Base-by-base conservation (phyloP, 768 basidiomycete genomes). In the Gelatoporia subvermispora region DNA sequence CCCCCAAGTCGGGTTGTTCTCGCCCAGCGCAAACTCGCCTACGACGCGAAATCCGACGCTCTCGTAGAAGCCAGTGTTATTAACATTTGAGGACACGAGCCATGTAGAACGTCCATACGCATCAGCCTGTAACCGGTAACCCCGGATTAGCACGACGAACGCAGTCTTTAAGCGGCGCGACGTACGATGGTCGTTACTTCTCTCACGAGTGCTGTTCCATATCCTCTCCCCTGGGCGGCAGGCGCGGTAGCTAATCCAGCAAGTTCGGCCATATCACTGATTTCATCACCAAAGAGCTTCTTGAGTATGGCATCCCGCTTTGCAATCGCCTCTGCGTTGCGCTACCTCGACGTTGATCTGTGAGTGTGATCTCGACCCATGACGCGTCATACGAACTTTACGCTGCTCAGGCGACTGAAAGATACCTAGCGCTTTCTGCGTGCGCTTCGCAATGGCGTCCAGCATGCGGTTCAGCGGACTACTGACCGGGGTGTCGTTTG, bases 51-150 rank as follows among this genome's bases (percentile, higher is more conserved):
- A 60, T 2, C 56, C 59, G n/a, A 48, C 35, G 18, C 39, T 10
- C 36, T 52, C 41, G 43, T 57, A 60, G 43, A 60, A 57, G 8
- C 31, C 39, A 5, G 47, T 43, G 39, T 57, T 60, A 2, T 52
- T 41, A 1, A 49, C 41, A 41, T 56, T 53, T 11, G 47, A 49
- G 9, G 51, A 56, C 5, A 18, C 41, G 3, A 52, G 48, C 35
- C 35, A 55, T 4, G 49, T 48, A 20, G 36, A 41, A 8, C 46
- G 51, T 9, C 52, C 49, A 18, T 46, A 35, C 13, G 47, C 48
- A 21, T 60, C 59, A 1, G 52, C 52, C 57, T 59, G 31, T 17
- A 13, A 31, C 28, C 7, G n/a, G n/a, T n/a, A n/a, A n/a, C n/a
- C n/a, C n/a, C n/a, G n/a, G n/a, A n/a, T n/a, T n/a, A n/a, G n/a